Evolutionary conservation across 73 alveolate genomes (phyloP).

Genomic region (Tetrahymena borealis): DNA sequence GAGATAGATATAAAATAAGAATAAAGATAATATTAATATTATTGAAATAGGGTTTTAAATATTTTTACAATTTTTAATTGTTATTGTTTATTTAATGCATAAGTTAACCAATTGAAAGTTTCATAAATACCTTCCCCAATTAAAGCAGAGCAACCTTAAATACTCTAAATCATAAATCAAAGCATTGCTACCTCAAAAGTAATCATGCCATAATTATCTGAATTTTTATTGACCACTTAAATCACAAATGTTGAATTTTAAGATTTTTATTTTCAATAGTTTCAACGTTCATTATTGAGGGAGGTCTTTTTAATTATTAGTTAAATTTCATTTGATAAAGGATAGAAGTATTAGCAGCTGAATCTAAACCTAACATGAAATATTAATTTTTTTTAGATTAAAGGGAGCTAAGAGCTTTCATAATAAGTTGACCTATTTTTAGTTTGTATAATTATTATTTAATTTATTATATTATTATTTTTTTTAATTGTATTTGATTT

Average conservation of each 20-base stretch:
- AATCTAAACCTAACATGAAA: constrained; percentile 55
- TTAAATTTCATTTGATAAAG: constrained; percentile 69
- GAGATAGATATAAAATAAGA: no score
- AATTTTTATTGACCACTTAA: constrained; percentile 91
- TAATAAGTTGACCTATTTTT: not conserved
- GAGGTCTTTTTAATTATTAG: constrained; percentile 59
- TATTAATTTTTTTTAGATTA: constrained; percentile 41
- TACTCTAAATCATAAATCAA: constrained; percentile 71
- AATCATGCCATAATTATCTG: constrained; percentile 93
- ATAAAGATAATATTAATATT: no score
- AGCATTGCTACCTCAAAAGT: constrained; percentile 85
- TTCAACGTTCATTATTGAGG: constrained; percentile 89
- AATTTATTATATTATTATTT: not conserved
- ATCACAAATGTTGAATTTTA: constrained; percentile 90
- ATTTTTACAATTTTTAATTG: no score
- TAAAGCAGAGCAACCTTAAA: constrained; percentile 72
- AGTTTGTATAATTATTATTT: not conserved
- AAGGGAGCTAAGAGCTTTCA: not conserved
- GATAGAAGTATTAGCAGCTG: constrained; percentile 63
- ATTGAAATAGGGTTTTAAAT: no score
- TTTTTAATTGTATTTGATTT: not conserved
- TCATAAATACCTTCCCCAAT: constrained; percentile 81
- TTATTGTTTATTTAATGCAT: not conserved
- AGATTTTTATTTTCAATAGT: constrained; percentile 74
- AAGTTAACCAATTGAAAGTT: constrained; percentile 76